These are phyloP conservation scores for Parsonsia alboflavescens DNA, from an alignment of 257 asterid species.

Conservation along the genomic window DNA sequence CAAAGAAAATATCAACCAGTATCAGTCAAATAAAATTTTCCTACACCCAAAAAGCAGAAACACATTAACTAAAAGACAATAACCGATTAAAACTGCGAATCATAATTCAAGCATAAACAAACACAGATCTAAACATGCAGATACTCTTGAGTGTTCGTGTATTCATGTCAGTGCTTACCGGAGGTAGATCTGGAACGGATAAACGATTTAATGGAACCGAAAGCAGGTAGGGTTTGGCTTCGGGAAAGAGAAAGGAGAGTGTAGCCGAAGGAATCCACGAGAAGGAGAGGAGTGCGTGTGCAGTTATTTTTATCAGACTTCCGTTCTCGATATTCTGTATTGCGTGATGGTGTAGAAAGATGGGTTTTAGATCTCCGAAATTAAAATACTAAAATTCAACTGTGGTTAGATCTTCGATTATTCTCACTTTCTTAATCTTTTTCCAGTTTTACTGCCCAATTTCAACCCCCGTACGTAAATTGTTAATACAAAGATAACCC, in stretches of 20 bases:
- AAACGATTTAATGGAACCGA: neutral
- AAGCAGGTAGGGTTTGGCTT: constrained; percentile 14
- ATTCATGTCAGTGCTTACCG: constrained; percentile 10
- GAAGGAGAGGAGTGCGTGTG: neutral
- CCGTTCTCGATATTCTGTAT: neutral
- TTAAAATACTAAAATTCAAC: neutral
- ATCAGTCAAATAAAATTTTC: neutral
- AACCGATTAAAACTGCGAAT: neutral
- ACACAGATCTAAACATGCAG: neutral
- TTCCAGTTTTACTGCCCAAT: no score
- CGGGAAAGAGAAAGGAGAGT: neutral
- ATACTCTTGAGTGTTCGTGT: neutral
- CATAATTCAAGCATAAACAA: neutral
- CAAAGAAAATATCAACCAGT: neutral
- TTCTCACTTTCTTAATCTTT: no score
- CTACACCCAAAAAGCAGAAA: neutral
- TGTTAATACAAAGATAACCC: no score
- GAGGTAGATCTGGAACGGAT: constrained; percentile 14
- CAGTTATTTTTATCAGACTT: neutral
- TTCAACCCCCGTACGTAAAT: no score
- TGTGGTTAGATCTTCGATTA: neutral
- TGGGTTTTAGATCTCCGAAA: neutral
- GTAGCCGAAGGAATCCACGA: neutral
- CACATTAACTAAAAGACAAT: neutral
- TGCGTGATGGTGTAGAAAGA: constrained; percentile 9